Conservation (phyloP, 1,284 basidiomycete genomes). For the Coniferiporia sulphurascens region DNA sequence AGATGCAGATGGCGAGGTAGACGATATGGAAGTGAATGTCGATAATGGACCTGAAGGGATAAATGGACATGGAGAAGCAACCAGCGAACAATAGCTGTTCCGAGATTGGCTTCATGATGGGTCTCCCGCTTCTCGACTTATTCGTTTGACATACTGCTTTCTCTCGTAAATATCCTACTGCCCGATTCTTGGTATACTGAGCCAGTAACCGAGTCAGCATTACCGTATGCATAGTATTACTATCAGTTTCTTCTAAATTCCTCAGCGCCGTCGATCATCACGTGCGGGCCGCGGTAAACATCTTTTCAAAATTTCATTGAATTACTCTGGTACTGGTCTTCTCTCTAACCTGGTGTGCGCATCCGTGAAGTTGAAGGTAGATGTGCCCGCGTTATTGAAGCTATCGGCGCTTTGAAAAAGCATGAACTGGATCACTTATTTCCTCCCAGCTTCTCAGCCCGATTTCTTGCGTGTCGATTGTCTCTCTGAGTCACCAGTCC, state of each 20-base stretch:
- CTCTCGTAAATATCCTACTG: too few relatives aligned
- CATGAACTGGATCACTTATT: neutral
- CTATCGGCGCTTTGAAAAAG: neutral
- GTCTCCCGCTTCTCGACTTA: too few relatives aligned
- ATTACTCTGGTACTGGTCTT: neutral
- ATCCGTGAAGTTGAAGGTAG: neutral
- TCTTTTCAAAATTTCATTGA: neutral
- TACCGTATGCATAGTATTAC: neutral
- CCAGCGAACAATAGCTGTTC: neutral
- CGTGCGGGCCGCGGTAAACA: neutral
- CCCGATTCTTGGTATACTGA: neutral
- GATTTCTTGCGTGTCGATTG: neutral
- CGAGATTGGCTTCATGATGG: too few relatives aligned
- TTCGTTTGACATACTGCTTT: too few relatives aligned
- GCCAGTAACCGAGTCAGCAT: neutral
- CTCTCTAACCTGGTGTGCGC: neutral
- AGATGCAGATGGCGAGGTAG: constrained; percentile 22
- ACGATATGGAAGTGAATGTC: constrained; percentile 10
- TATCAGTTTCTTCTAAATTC: neutral
- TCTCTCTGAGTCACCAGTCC: neutral
- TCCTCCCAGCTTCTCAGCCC: neutral
- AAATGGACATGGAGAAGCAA: constrained; percentile 1
- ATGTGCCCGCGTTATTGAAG: neutral
- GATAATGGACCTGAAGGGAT: neutral
- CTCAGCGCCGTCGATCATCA: neutral